Conservation (phyloP, 768 basidiomycete species). For the Chalciporus sphaerocephalus region DNA sequence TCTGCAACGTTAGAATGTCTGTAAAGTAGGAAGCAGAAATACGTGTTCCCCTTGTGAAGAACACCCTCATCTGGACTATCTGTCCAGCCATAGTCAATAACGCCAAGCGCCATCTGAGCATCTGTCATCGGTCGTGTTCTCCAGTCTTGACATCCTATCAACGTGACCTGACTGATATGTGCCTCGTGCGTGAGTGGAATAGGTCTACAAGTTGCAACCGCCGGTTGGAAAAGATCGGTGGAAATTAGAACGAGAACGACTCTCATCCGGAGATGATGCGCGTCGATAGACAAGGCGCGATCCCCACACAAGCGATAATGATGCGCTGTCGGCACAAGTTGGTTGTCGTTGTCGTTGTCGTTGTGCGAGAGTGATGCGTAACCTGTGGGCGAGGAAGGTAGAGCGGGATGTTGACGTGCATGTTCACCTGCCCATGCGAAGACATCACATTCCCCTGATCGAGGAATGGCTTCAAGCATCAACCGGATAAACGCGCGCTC, state of each 20-base stretch:
- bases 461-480: constrained; percentile 15
- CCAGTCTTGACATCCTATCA: not conserved
- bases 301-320: constrained; percentile 22
- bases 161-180: constrained; percentile 5
- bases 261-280: constrained; percentile 5
- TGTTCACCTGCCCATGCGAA: constrained; percentile 23
- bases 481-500: constrained; percentile 15
- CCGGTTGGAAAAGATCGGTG: not conserved
- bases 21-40: constrained; percentile 20
- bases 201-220: not conserved
- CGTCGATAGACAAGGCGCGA: constrained; percentile 12
- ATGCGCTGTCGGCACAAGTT: constrained; percentile 4
- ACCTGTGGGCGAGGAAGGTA: constrained; percentile 14
- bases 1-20: not conserved
- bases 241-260: constrained; percentile 9
- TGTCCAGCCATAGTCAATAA: constrained; percentile 21
- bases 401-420: constrained; percentile 3
- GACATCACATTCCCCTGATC: constrained; percentile 17
- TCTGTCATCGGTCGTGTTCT: too few relatives aligned
- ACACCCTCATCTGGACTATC: constrained; percentile 8
- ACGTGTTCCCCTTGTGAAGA: not conserved
- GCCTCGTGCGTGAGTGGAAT: not conserved
- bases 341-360: not conserved
- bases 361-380: too few relatives aligned
- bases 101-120: constrained; percentile 14